These are phyloP conservation scores for Plectranthus barbatus DNA, from an alignment of 257 asterid genomes.

Conservation along the genomic window DNA sequence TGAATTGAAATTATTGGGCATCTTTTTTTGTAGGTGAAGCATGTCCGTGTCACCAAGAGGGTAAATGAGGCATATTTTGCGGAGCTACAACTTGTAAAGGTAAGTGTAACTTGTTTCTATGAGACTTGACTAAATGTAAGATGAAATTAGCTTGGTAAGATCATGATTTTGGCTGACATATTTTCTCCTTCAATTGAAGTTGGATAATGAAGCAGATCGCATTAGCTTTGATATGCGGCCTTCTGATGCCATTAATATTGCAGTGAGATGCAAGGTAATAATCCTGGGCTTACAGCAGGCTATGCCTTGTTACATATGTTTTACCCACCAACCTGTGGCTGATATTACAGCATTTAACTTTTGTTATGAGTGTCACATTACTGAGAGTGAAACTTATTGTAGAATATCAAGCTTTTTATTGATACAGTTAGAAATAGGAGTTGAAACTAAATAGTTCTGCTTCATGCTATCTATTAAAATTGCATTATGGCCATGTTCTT, in stretches of 20 bases:
- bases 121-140: not conserved
- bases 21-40: constrained; percentile 53
- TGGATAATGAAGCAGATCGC: constrained; percentile 54
- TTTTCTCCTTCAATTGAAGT: constrained; percentile 27
- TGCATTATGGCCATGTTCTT: too few relatives aligned
- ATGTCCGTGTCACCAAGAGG: constrained; percentile 90
- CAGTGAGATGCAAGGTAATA: constrained; percentile 89
- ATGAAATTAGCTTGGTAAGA: not conserved
- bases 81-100: constrained; percentile 64
- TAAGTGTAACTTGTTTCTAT: constrained; percentile 1
- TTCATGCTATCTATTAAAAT: not conserved
- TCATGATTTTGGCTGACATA: not conserved
- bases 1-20: not conserved
- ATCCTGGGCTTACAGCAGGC: not conserved
- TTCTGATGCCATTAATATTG: constrained; percentile 95
- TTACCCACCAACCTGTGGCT: not conserved
- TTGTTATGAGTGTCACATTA: not conserved
- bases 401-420: not conserved
- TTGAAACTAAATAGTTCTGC: not conserved
- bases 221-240: constrained; percentile 85
- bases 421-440: not conserved
- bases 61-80: constrained; percentile 93
- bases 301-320: not conserved
- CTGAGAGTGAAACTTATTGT: not conserved
- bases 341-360: not conserved